These are phyloP conservation scores for Eurotiales sp. DNA, from an alignment of 2,329 filamentous ascomycete genomes.

Conservation along the genomic window DNA sequence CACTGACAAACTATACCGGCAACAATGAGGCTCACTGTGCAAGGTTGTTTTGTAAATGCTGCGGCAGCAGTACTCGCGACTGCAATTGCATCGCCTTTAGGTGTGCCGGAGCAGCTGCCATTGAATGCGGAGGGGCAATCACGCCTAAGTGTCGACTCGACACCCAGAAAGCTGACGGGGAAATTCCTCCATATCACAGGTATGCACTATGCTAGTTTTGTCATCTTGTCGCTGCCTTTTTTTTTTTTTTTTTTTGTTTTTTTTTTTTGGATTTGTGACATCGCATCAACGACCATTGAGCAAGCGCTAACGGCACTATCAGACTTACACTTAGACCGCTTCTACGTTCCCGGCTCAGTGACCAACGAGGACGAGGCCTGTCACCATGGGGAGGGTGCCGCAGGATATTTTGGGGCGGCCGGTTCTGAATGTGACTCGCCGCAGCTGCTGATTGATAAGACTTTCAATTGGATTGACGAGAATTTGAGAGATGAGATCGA, in stretches of 20 bases:
- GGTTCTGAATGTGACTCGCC: conserved; percentile 88
- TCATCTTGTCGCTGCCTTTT: too few species aligned
- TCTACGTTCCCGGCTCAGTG: conserved; percentile 76
- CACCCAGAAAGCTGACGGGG: conserved; percentile 24
- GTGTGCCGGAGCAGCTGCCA: conserved; percentile 2
- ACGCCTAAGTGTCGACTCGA: neutral
- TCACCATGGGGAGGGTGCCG: conserved; percentile 71
- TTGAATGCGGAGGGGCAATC: neutral
- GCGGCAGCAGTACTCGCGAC: neutral
- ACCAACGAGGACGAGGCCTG: conserved; percentile 68
- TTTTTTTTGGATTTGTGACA: neutral
- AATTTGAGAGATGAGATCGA: conserved; percentile 76
- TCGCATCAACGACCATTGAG: neutral
- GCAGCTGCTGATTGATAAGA: conserved; percentile 74
- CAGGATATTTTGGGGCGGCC: conserved; percentile 79
- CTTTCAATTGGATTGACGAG: conserved; percentile 79
- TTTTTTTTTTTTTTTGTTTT: neutral
- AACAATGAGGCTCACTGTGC: neutral
- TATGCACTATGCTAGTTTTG: too few species aligned
- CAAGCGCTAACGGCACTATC: neutral
- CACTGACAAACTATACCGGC: neutral
- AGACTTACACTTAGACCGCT: conserved; percentile 91
- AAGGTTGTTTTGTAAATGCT: neutral
- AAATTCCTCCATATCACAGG: conserved; percentile 37
- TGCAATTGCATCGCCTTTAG: conserved; percentile 6